Base-by-base conservation (phyloP, 768 basidiomycete genomes). In the Suillus decipiens region DNA sequence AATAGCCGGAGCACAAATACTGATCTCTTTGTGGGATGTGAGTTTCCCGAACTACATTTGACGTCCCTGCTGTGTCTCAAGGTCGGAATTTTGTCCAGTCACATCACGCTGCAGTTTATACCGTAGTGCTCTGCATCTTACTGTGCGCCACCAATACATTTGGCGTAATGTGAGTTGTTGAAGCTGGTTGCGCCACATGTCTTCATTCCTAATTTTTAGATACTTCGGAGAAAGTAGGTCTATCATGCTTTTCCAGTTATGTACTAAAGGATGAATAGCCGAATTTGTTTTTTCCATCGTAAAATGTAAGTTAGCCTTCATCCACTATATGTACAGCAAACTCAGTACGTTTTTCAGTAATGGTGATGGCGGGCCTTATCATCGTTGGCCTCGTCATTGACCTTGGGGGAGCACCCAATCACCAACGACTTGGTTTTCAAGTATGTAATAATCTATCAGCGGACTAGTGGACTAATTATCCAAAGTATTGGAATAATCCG, bases 21-120 rank as follows among this genome's bases (percentile, higher is more conserved):
- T 94, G n/a, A 77, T 93, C 61, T 79, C 84, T 5, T 89, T 87
- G 77, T 93, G 91, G 92, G 87, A 89, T 67, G 86, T 86, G 64
- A 60, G 80, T 72, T 7, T 42, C 36, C 51, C 19, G 1, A 17
- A 22, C 6, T 37, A n/a, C 48, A 5, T 54, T 36, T 31, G 28
- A 19, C 31, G 33, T 56, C 62, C 56, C 45, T 59, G 28, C 41
- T 39, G 36, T 41, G 17, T 59, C 34, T 41, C 50, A 39, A 31
- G 10, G 11, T n/a, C 31, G 41, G 50, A 15, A 34, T 62, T 4
- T 37, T 34, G 17, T 15, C 5, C 66, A 87, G 85, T 68, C 71
- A 8, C 70, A 73, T 34, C 87, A 89, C 65, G 77, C 80, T 58
- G 76, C 82, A 1, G 79, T 80, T 17, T 90, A 89, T 72, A 86